phyloP scores from a whole-genome alignment of 306 rosid species.

The Heteromeles arbutifolia region DNA sequence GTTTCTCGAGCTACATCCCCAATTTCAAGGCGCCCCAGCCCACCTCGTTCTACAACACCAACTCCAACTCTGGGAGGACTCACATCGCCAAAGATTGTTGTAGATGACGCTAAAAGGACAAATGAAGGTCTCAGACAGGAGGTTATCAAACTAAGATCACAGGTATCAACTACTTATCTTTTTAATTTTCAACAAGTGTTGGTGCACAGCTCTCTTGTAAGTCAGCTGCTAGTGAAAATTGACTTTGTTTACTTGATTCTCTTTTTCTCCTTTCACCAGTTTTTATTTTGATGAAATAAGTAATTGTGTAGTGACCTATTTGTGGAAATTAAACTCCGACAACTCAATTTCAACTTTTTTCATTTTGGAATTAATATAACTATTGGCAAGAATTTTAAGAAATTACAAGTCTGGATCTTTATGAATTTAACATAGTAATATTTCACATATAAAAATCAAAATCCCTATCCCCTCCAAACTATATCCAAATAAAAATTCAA shows the following conservation, averaged over 20 bases:
- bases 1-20: slow-evolving; percentile 99
- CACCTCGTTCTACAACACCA: slow-evolving; percentile 98
- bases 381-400: neutral
- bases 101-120: slow-evolving; percentile 81
- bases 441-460: neutral
- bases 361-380: neutral
- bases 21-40: slow-evolving; percentile 95
- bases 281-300: neutral
- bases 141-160: slow-evolving; percentile 83
- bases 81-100: slow-evolving; percentile 80
- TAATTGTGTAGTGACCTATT: neutral
- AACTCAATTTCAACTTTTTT: neutral
- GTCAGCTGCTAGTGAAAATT: neutral
- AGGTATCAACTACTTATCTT: slow-evolving; percentile 35
- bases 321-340: neutral
- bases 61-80: slow-evolving; percentile 99
- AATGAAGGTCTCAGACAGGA: slow-evolving; percentile 92
- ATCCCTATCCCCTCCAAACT: neutral
- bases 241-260: neutral
- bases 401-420: no score
- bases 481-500: neutral
- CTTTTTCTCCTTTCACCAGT: neutral
- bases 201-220: neutral
- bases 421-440: neutral
- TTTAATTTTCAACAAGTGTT: neutral